Conservation (phyloP, 305 asterid genomes). For the Solanum aculeatissimum region DNA sequence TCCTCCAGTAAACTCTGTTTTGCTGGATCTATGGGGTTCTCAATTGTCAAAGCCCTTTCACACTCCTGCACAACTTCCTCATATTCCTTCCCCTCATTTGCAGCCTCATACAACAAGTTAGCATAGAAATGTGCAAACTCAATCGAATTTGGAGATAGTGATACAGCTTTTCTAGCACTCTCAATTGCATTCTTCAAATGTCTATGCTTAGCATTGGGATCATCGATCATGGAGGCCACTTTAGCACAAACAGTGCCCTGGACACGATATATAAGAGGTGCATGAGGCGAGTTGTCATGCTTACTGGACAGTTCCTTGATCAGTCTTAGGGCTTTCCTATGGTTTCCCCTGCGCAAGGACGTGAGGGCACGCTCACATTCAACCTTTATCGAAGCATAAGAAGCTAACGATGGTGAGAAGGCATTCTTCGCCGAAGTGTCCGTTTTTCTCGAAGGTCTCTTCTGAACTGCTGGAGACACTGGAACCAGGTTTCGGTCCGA, state of each 20-base stretch:
- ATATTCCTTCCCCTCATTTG: conserved; percentile 60
- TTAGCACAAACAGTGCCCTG: conserved; percentile 74
- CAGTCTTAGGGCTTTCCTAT: conserved; percentile 65
- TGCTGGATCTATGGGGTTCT: conserved; percentile 85
- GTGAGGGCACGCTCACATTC: conserved; percentile 75
- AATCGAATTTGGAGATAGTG: conserved; percentile 54
- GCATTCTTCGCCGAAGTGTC: conserved; percentile 7
- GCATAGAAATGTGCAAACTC: conserved; percentile 88
- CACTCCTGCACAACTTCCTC: conserved; percentile 85
- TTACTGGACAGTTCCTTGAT: conserved; percentile 74
- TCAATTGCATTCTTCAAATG: conserved; percentile 71
- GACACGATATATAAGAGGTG: conserved; percentile 63
- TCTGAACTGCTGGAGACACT: not conserved
- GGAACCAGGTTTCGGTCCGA: not conserved
- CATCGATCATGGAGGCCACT: conserved; percentile 61
- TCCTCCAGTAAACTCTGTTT: conserved; percentile 79
- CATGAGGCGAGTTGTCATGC: conserved; percentile 44
- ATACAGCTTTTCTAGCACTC: conserved; percentile 59
- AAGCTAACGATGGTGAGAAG: conserved; percentile 3
- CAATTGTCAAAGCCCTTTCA: conserved; percentile 72
- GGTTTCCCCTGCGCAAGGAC: conserved; percentile 62
- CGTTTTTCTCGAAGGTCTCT: conserved; percentile 1
- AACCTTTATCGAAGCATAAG: conserved; percentile 29
- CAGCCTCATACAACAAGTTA: conserved; percentile 63
- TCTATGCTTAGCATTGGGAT: conserved; percentile 52